These are phyloP conservation scores for Mariannaea sp. DNA, from an alignment of 2,329 filamentous ascomycete genomes.

Conservation along the genomic window DNA sequence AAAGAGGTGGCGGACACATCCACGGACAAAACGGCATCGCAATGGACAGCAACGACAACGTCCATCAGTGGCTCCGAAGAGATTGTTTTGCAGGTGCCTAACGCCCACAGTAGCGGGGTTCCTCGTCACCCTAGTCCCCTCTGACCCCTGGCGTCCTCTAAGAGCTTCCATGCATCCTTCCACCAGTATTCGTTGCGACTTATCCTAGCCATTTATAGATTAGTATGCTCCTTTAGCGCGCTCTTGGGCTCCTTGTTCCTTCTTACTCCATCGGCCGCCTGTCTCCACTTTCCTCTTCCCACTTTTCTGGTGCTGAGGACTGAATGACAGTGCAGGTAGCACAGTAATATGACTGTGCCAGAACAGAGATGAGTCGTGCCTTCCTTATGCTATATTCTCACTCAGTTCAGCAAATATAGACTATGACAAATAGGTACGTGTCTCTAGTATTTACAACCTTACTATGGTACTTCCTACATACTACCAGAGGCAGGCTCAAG, in stretches of 20 bases:
- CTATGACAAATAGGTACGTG: too few species aligned
- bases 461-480: too few species aligned
- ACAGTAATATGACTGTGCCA: too few species aligned
- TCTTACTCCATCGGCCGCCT: slow-evolving; percentile 23
- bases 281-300: slow-evolving; percentile 30
- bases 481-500: too few species aligned
- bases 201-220: slow-evolving; percentile 21
- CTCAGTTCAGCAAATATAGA: too few species aligned
- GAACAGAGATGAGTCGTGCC: too few species aligned
- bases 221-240: slow-evolving; percentile 8
- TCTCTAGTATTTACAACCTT: too few species aligned
- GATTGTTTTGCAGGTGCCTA: slow-evolving; percentile 20
- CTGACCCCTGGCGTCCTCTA: slow-evolving; percentile 15
- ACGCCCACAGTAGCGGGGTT: slow-evolving; percentile 22
- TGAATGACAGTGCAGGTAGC: too few species aligned
- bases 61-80: slow-evolving; percentile 3
- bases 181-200: slow-evolving; percentile 29
- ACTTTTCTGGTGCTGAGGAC: too few species aligned
- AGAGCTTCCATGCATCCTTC: slow-evolving; percentile 39
- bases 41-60: neutral
- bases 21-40: slow-evolving; percentile 16
- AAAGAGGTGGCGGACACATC: slow-evolving; percentile 25
- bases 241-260: slow-evolving; percentile 1
- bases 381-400: too few species aligned
- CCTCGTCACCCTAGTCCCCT: slow-evolving; percentile 15